A percentile compares a stretch with the other conserved stretches of the same genome.
These are phyloP conservation scores for Chytriomyces sp. DNA, from an alignment of 192 early-diverging fungal genomes.

Conservation along the genomic window DNA sequence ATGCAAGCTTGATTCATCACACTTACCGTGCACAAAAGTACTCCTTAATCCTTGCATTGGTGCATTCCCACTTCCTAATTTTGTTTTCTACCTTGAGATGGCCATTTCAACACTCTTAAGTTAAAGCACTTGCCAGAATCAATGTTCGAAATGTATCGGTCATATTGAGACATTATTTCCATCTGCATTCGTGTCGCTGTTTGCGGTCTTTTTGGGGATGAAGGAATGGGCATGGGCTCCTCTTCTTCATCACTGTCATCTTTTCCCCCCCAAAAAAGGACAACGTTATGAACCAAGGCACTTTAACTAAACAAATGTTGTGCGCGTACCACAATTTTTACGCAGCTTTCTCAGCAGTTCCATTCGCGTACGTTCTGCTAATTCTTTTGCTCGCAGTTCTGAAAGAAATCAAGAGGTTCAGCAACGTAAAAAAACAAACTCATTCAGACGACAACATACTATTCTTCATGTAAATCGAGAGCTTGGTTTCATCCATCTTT, in stretches of 20 bases:
- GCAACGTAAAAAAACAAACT: not conserved
- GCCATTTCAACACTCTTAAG: too few relatives aligned
- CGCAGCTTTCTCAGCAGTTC: constrained; percentile 27
- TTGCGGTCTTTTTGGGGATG: not conserved
- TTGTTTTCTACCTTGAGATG: too few relatives aligned
- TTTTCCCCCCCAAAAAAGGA: not conserved
- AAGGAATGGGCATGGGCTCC: not conserved
- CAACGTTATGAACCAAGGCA: too few relatives aligned
- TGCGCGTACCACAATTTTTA: not conserved
- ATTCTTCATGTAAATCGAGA: constrained; percentile 16
- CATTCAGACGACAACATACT: not conserved
- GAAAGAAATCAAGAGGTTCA: not conserved
- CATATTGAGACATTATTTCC: not conserved
- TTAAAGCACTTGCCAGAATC: not conserved
- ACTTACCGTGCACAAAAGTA: too few relatives aligned
- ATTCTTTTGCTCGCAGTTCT: constrained; percentile 33
- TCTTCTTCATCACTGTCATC: constrained; percentile 22
- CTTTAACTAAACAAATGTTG: too few relatives aligned
- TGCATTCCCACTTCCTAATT: too few relatives aligned
- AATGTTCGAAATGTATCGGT: not conserved
- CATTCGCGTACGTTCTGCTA: constrained; percentile 19
- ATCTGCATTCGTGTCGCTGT: not conserved
- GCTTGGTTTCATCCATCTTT: constrained; percentile 30
- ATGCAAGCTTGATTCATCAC: too few relatives aligned
- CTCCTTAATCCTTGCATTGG: too few relatives aligned